Percentiles rank a stretch among this genome's conserved stretches.
Conservation (phyloP, 495 filamentous ascomycete genomes). For the Podospora pseudopauciseta region DNA sequence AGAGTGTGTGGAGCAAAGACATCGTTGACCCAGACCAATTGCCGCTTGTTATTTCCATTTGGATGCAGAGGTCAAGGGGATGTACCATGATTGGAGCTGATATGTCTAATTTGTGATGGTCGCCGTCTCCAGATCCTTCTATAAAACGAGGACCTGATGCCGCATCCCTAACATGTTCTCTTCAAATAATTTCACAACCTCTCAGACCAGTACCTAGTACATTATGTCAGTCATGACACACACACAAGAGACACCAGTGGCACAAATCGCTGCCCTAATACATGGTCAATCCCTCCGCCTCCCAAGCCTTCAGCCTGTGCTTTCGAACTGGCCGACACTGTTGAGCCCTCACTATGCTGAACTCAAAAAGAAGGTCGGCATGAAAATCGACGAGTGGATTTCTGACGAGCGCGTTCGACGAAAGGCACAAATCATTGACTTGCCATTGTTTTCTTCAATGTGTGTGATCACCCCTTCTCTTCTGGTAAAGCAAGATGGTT, state of each 20-base stretch:
- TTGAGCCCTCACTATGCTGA: constrained; percentile 21
- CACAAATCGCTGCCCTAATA: constrained; percentile 10
- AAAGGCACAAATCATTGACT: constrained; percentile 16
- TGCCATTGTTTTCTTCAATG: constrained; percentile 18
- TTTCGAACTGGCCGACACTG: constrained; percentile 16
- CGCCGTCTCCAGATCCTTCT: background rate
- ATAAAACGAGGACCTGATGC: background rate
- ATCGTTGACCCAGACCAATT: background rate
- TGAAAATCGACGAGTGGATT: constrained; percentile 21
- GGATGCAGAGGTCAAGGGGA: background rate
- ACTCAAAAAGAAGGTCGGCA: constrained; percentile 16
- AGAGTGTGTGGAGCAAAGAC: background rate
- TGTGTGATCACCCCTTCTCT: constrained; percentile 5
- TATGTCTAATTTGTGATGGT: background rate
- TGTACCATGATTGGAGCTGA: background rate
- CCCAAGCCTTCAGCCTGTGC: constrained; percentile 13
- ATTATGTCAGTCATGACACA: background rate
- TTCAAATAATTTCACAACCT: background rate
- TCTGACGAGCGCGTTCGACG: constrained; percentile 7
- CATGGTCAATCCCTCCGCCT: constrained; percentile 17
- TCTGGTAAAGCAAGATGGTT: no score
- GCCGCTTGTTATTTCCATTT: background rate
- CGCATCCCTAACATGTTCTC: background rate
- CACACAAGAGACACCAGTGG: constrained; percentile 5
- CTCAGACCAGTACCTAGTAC: background rate